Conservation (phyloP, 441 rosid genomes). For the Populus hybrid region DNA sequence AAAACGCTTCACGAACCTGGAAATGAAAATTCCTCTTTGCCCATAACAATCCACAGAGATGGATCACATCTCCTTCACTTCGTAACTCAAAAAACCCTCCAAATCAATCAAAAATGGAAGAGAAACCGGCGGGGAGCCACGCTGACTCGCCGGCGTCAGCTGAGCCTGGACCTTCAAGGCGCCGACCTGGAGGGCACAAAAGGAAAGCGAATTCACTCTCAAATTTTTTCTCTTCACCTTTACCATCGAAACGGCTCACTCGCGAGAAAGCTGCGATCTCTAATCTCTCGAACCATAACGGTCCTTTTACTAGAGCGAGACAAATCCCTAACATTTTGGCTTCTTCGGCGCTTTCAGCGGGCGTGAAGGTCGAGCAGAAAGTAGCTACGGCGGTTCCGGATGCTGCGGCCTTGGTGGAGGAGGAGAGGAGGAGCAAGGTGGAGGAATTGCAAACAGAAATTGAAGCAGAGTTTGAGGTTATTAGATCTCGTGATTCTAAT, state of each 20-base stretch:
- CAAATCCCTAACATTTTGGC: constrained; percentile 55
- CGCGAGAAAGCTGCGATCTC: constrained; percentile 75
- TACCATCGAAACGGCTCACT: constrained; percentile 65
- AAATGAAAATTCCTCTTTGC: constrained; percentile 14
- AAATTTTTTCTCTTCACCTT: constrained; percentile 42
- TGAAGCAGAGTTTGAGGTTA: constrained; percentile 72
- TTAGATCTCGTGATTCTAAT: constrained; percentile 75
- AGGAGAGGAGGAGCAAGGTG: constrained; percentile 56
- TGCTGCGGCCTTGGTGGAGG: constrained; percentile 31
- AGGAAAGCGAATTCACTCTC: constrained; percentile 58
- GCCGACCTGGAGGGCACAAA: constrained; percentile 69
- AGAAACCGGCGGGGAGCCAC: constrained; percentile 44
- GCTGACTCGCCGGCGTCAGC: constrained; percentile 50
- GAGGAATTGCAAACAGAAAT: constrained; percentile 74
- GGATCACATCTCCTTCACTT: constrained; percentile 7
- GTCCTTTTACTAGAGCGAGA: constrained; percentile 90
- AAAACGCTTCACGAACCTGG: constrained; percentile 16
- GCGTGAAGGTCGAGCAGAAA: constrained; percentile 40
- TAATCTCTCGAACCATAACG: constrained; percentile 65
- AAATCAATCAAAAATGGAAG: constrained; percentile 43
- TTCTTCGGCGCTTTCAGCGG: constrained; percentile 23
- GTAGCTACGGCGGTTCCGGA: constrained; percentile 24
- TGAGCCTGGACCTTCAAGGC: constrained; percentile 62
- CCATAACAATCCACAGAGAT: constrained; percentile 16
- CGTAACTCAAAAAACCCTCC: constrained; percentile 14